Evolutionary conservation across 2,329 filamentous ascomycete genomes (phyloP), one percentile per base, ranked within the genome.

Genomic region (Knufia fluminis): DNA sequence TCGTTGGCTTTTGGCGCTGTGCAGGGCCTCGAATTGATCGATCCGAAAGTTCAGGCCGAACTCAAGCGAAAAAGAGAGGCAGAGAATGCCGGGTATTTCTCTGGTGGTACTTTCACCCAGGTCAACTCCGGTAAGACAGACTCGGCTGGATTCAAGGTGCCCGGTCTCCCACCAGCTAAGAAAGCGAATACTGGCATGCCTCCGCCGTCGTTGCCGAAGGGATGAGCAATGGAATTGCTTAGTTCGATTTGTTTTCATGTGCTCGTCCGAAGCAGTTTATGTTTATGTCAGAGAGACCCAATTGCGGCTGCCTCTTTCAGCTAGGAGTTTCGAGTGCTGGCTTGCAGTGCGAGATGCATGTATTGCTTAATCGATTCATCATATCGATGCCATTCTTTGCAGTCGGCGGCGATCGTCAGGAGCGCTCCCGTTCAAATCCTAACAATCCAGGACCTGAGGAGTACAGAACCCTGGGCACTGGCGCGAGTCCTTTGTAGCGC

Each of bases 1-100:
- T 89, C 84, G 44, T 79, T 98, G 59, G 86, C 90, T 0, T 98
- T 98, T 62, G 96, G 90, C 2, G 89, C 91, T 1, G 87, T 94
- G 14, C 92, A 97, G 63, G 92, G 92, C 1, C 75, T 98, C 33
- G 91, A 98, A 71, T 77, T 98, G 10, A 90, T 97, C 4, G 91
- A 97, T 65, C 92, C 92, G 19, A 95, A 92, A 72, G 80, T 86
- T 50, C 82, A 89, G 59, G 86, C 87, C 6, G 89, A 96, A 70
- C 77, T 94, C 65, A 89, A 78, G 63, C 78, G 88, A 60, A 97
- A 97, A 73, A 76, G 89, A 55, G 94, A 95, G 65, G 90, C 88
- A 0, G 92, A 97, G 56, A 88, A 95, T 64, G 91, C 97, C 64
- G 76, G 88, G 32, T 98, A 89, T 84, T 98, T 98, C 73, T 94